Evolutionary conservation across 176 grass and related monocot species (phyloP).

Genomic region (Pontederia crassipes): DNA sequence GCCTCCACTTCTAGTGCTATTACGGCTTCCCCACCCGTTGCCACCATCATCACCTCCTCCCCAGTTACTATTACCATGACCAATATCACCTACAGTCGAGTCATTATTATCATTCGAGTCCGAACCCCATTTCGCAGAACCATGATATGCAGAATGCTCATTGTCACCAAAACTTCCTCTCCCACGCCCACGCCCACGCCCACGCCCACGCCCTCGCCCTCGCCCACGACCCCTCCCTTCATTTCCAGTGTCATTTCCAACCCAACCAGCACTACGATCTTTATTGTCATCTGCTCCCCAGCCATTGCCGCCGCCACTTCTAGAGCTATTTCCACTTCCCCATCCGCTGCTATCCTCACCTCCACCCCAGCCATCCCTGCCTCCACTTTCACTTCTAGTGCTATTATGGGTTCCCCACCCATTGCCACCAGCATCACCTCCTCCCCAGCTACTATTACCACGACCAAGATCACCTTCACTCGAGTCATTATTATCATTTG

Average conservation of each 20-base stretch:
- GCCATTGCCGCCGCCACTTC: too few species aligned
- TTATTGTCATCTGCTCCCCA: too few species aligned
- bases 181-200: slow-evolving; percentile 23
- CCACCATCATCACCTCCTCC: too few species aligned
- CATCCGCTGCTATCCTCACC: neutral
- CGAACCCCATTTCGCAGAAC: neutral
- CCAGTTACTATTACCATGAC: neutral
- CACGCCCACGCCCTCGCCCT: slow-evolving; percentile 24
- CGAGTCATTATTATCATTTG: slow-evolving; percentile 27
- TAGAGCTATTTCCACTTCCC: neutral
- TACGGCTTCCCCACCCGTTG: slow-evolving; percentile 17
- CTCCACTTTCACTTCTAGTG: slow-evolving; percentile 16
- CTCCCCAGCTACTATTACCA: slow-evolving; percentile 27
- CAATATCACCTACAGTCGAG: slow-evolving; percentile 9
- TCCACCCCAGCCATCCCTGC: slow-evolving; percentile 15
- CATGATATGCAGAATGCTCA: too few species aligned
- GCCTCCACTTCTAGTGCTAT: slow-evolving; percentile 13
- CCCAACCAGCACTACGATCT: neutral
- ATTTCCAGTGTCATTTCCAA: slow-evolving; percentile 5
- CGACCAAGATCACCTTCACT: slow-evolving; percentile 14
- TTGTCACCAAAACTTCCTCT: slow-evolving; percentile 32
- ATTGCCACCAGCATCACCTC: slow-evolving; percentile 10
- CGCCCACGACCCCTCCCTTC: slow-evolving; percentile 28
- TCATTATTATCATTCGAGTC: neutral
- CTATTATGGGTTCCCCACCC: slow-evolving; percentile 16